Conservation (phyloP, 1,139 yeast species). For the Hyphopichia pseudoburtonii region DNA sequence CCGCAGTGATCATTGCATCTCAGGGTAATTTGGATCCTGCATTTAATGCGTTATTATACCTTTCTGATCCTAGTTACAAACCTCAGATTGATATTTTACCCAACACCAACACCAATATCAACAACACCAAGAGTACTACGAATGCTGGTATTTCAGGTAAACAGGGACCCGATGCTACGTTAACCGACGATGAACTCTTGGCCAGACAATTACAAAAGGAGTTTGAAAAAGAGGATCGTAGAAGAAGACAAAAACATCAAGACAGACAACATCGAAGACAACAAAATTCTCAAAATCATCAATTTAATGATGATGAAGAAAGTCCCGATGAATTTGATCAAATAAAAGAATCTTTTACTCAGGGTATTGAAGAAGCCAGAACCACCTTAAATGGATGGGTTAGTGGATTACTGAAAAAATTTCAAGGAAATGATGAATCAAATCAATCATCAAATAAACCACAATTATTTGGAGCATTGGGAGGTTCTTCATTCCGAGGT, state of each 20-base stretch:
- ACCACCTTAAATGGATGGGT: conserved; percentile 82
- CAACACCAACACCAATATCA: not conserved
- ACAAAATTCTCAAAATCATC: conserved; percentile 11
- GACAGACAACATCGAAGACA: conserved; percentile 15
- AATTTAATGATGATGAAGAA: conserved; percentile 46
- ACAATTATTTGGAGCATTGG: conserved; percentile 48
- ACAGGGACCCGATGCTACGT: conserved; percentile 12
- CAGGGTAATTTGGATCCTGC: conserved; percentile 81
- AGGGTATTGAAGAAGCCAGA: conserved; percentile 84
- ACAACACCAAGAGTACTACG: not conserved
- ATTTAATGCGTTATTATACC: conserved; percentile 78
- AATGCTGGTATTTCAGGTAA: not conserved
- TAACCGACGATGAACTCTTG: conserved; percentile 70
- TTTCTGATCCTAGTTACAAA: conserved; percentile 73
- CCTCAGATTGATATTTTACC: conserved; percentile 55
- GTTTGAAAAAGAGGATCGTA: conserved; percentile 50
- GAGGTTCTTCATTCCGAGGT: conserved; percentile 40
- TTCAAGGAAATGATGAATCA: conserved; percentile 24
- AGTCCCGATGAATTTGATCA: conserved; percentile 67
- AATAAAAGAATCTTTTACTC: conserved; percentile 65
- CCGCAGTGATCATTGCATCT: conserved; percentile 83
- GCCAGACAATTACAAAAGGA: conserved; percentile 81
- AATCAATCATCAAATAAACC: conserved; percentile 18
- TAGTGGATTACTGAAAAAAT: conserved; percentile 63
- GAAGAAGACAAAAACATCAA: conserved; percentile 24